Base-by-base conservation (phyloP, 306 rosid species). In the Vicia sativa region DNA sequence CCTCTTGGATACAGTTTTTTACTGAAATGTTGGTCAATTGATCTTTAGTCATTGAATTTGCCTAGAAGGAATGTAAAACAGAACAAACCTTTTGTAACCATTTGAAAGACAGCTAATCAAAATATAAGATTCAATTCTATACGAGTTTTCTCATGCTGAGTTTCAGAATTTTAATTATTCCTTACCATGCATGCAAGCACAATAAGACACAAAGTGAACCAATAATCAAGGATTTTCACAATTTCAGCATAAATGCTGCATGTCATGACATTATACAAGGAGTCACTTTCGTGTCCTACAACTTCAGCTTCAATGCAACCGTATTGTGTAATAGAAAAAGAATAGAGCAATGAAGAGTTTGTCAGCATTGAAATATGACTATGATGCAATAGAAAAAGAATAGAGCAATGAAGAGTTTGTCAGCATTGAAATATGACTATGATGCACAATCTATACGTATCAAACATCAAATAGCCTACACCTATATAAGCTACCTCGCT, bases 401-500 rank as follows among this genome's bases (percentile, higher is more conserved):
- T 16, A 55, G 14, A 42, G 53, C 50, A 29, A 28, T 28, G 39
- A 73, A 68, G 57, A 75, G 46, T 71, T 68, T 21, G 35, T 35
- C 65, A 50, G 25, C 42, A 43, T 25, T 12, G 26, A 77, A 70
- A 62, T 56, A 73, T 68, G 60, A 62, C 60, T 56, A 65, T 61
- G 67, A 62, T 59, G 66, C 34, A 43, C 6, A 59, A 28, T 50
- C 59, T 16, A 50, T 37, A 18, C 42, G 25, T 35, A 55, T 19
- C 15, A 52, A 74, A 48, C 29, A 71, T 62, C 63, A 49, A 25
- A 41, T 75, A 50, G 68, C 62, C 74, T 31, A 41, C 60, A 48
- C 60, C 14, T 21, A 62, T 39, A 46, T 70, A 62, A 46, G 65
- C 31, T 90, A 92, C 99, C 99, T 95, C 99, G 52, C 99, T 89